A percentile compares a stretch with the other conserved stretches of the same genome.
These are phyloP conservation scores for Globisporangium okanoganense DNA, from an alignment of 352 stramenopile species.

Conservation along the genomic window DNA sequence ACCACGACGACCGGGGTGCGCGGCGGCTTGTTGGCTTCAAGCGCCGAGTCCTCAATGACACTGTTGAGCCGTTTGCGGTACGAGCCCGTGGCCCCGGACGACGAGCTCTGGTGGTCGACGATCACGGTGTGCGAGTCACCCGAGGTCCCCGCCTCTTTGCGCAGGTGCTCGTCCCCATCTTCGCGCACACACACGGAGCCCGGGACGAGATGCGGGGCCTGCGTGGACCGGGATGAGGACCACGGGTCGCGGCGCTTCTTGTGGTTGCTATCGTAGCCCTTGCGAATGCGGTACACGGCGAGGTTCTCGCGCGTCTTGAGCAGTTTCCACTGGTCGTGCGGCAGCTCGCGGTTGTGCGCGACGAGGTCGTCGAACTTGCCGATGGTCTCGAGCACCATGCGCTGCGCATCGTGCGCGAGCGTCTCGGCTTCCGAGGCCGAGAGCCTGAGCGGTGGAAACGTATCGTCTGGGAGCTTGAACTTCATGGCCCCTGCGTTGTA, in stretches of 20 bases:
- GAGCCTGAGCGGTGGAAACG: constrained; percentile 19
- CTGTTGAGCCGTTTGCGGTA: not conserved
- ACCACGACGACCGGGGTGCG: constrained; percentile 28
- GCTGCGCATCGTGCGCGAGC: constrained; percentile 26
- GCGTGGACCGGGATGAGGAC: not conserved
- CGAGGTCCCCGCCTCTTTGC: not conserved
- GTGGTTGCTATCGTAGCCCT: not conserved
- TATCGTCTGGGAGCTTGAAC: constrained; percentile 23
- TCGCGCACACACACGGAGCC: not conserved
- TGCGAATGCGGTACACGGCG: constrained; percentile 20
- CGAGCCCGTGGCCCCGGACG: constrained; percentile 1
- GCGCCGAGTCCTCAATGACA: not conserved
- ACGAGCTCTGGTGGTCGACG: not conserved
- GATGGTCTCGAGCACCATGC: constrained; percentile 31
- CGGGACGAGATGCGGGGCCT: not conserved
- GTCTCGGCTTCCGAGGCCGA: constrained; percentile 17
- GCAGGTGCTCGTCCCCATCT: not conserved
- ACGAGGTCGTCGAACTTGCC: constrained; percentile 30
- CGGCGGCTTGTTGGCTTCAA: not conserved
- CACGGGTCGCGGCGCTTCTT: not conserved
- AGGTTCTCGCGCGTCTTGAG: constrained; percentile 36
- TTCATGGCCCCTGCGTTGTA: constrained; percentile 16
- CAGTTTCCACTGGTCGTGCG: constrained; percentile 36
- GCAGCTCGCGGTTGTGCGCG: constrained; percentile 26
- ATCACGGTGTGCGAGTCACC: not conserved